These are phyloP conservation scores for Ilyonectria mors-panacis DNA, from an alignment of 2,329 filamentous ascomycete species.

Conservation along the genomic window DNA sequence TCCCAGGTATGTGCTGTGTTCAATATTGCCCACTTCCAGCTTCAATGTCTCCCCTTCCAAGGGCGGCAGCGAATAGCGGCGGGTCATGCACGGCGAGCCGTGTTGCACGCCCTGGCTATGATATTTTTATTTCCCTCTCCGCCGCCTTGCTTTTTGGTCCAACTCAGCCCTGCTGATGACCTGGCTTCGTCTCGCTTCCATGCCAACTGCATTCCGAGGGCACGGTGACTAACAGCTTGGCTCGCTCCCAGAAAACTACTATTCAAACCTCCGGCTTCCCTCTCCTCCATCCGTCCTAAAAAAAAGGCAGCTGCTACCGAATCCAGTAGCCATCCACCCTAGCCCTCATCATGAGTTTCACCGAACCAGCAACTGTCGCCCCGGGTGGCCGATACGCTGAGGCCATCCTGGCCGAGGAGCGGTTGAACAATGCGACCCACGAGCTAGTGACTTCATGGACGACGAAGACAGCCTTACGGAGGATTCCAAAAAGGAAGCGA, in stretches of 20 bases:
- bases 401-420: constrained; percentile 46
- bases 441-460: constrained; percentile 62
- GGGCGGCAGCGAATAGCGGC: constrained; percentile 38
- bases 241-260: constrained; percentile 7
- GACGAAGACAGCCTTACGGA: constrained; percentile 31
- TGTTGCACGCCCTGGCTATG: constrained; percentile 39
- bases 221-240: constrained; percentile 21
- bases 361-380: constrained; percentile 44
- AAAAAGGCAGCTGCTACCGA: constrained; percentile 13
- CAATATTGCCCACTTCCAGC: constrained; percentile 37
- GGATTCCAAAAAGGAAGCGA: constrained; percentile 43
- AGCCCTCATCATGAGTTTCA: constrained; percentile 49
- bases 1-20: constrained; percentile 43
- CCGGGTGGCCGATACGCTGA: constrained; percentile 38
- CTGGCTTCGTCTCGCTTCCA: constrained; percentile 19
- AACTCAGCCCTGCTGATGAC: constrained; percentile 14
- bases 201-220: constrained; percentile 18
- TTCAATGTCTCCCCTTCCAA: constrained; percentile 42
- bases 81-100: constrained; percentile 32
- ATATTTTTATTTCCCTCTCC: constrained; percentile 27
- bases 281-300: constrained; percentile 6
- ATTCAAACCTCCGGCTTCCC: neutral
- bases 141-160: constrained; percentile 21
- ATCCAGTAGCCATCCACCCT: constrained; percentile 4
- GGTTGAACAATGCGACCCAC: constrained; percentile 52